A percentile compares a stretch with the other conserved stretches of the same genome.
Evolutionary conservation across 371 early-diverging fungal species (phyloP).

Genomic region (Mortierella sp.): DNA sequence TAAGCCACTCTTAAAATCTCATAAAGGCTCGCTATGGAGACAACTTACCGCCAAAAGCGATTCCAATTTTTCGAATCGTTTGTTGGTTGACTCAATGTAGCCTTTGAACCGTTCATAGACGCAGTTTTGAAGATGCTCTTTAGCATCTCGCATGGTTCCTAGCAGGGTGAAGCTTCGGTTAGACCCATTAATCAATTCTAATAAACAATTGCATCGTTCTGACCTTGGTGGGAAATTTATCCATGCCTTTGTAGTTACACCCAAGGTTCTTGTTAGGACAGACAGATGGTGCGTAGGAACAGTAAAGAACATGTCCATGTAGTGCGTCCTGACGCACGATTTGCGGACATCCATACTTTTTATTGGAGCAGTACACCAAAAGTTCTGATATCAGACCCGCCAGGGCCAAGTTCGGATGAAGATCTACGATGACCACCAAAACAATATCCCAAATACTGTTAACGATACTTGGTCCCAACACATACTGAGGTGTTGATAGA

Average conservation of each 20-base stretch:
- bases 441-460: not conserved
- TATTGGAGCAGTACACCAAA: slow-evolving; percentile 66
- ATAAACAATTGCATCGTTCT: not conserved
- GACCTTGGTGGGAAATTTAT: not conserved
- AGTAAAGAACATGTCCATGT: slow-evolving; percentile 60
- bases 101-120: slow-evolving; percentile 66
- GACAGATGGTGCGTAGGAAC: slow-evolving; percentile 59
- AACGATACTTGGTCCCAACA: not conserved
- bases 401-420: slow-evolving; percentile 74
- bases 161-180: not conserved
- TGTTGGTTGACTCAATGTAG: slow-evolving; percentile 62
- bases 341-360: slow-evolving; percentile 63
- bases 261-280: slow-evolving; percentile 64
- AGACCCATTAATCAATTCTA: not conserved
- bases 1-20: not conserved
- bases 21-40: not conserved
- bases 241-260: slow-evolving; percentile 65
- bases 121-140: slow-evolving; percentile 63
- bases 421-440: slow-evolving; percentile 45
- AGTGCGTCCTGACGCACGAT: slow-evolving; percentile 63
- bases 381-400: slow-evolving; percentile 67
- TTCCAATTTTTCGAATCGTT: slow-evolving; percentile 59
- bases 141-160: slow-evolving; percentile 58
- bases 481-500: not conserved
- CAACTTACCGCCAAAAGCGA: slow-evolving; percentile 37